A percentile compares a stretch with the other conserved stretches of the same genome.
Conservation (phyloP, 768 basidiomycete species). For the Serendipita vermifera region DNA sequence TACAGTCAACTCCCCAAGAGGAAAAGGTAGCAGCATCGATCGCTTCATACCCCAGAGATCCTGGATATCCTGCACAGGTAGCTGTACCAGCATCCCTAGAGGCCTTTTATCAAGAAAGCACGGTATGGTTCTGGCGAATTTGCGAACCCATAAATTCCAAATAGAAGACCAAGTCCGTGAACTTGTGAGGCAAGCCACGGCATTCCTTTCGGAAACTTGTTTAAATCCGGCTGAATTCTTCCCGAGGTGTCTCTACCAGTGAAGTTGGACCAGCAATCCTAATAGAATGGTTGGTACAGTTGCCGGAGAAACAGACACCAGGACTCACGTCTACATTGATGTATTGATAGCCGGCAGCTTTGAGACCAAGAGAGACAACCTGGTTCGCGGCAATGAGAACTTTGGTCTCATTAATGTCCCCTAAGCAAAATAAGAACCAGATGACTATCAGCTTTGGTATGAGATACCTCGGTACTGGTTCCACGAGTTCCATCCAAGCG, state of each 20-base stretch:
- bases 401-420: constrained; percentile 35
- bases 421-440: neutral
- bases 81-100: constrained; percentile 39
- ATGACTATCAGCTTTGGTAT: constrained; percentile 7
- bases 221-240: constrained; percentile 36
- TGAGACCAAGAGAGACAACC: constrained; percentile 35
- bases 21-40: constrained; percentile 40
- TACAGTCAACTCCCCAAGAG: constrained; percentile 42
- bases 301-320: neutral
- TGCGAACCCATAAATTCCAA: constrained; percentile 38
- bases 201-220: constrained; percentile 43
- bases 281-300: no score
- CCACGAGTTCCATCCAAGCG: constrained; percentile 43
- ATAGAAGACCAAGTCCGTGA: constrained; percentile 35
- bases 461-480: constrained; percentile 36
- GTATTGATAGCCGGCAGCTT: constrained; percentile 38
- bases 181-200: constrained; percentile 31
- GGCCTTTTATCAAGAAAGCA: neutral
- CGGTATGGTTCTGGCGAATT: neutral
- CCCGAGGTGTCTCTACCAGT: constrained; percentile 29
- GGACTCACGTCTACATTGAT: constrained; percentile 37
- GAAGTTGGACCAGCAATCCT: constrained; percentile 40
- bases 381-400: constrained; percentile 35
- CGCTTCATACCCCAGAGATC: constrained; percentile 37
- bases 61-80: constrained; percentile 45